Base-by-base conservation (phyloP, 129 eudicot genomes). In the Sambucus nigra region DNA sequence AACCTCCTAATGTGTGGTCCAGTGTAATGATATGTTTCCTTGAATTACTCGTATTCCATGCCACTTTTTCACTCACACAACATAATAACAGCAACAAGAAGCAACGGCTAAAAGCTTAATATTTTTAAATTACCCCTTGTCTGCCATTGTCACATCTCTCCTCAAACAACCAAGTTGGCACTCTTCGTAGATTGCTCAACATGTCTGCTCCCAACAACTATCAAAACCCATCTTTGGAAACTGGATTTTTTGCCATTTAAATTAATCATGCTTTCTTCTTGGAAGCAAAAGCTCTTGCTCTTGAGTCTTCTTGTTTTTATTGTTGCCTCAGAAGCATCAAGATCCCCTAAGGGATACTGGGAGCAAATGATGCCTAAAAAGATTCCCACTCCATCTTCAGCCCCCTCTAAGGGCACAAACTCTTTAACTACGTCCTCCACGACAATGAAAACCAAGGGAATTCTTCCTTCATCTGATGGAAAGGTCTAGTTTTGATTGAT, bases 341-440 rank as follows among this genome's bases (percentile, higher is more conserved):
- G 85, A 67, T 59, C 74, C 58, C 88, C 95, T 3, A 81, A 72
- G 68, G 74, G 59, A 4, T 52, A 15, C 48, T 85, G 80, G 79
- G 88, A 79, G 28, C 98, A 91, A 65, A 85, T 91, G 98, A 38
- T 91, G 68, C 98, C 98, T 1, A 91, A 91, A 71, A 91, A 75
- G 78, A 68, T 85, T 23, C 95, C 95, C 0, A 48, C 72, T 2
- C 95, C 76, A 1, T 69, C 79, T 28, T 91, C 95, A 0, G 82
- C 98, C 61, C 98, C 98, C 0, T 91, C 98, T 0, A 76, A 68
- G 64, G 89, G 98, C 25, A 76, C 98, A 9, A 85, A 91, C 64
- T 68, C 83, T 47, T 76, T 71, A 5, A 23, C 64, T 13, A 39
- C 71, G 1, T 66, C 78, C 28, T 74, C 83, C 0, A 50, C 67